A percentile compares a stretch with the other conserved stretches of the same genome.
phyloP scores from a whole-genome alignment of 306 rosid genomes.

The Vicia sativa region DNA sequence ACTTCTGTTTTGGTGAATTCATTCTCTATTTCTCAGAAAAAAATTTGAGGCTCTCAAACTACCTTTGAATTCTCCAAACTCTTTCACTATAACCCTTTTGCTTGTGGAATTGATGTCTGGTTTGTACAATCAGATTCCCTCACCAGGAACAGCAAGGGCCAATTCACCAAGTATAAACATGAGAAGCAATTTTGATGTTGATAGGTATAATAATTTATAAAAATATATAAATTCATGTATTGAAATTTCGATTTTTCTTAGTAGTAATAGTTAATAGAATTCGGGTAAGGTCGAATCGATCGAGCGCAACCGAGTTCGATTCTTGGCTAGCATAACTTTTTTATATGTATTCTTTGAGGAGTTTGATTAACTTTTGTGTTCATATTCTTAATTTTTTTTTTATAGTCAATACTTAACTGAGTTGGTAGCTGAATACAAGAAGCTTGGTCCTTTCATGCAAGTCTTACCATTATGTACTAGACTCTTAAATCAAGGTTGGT shows the following conservation, averaged over 20 bases:
- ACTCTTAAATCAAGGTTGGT: slow-evolving; percentile 62
- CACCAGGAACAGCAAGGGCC: slow-evolving; percentile 57
- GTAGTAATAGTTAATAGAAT: not conserved
- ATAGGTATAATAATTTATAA: slow-evolving; percentile 37
- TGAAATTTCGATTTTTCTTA: slow-evolving; percentile 18
- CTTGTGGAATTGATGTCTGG: slow-evolving; percentile 53
- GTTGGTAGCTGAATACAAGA: slow-evolving; percentile 59
- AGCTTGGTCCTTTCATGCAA: slow-evolving; percentile 62
- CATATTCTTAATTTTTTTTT: slow-evolving; percentile 28
- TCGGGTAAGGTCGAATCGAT: not conserved
- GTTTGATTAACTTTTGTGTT: slow-evolving; percentile 34
- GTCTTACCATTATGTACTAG: slow-evolving; percentile 60
- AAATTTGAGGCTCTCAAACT: slow-evolving; percentile 33
- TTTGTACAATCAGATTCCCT: slow-evolving; percentile 53
- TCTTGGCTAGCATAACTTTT: not conserved
- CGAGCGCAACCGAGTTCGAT: not conserved
- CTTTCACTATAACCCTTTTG: slow-evolving; percentile 12
- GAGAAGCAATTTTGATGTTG: slow-evolving; percentile 55
- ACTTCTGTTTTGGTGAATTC: slow-evolving; percentile 8
- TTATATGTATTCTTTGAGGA: not conserved
- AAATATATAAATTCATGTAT: not conserved
- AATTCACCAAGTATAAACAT: slow-evolving; percentile 55
- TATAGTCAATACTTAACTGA: slow-evolving; percentile 60
- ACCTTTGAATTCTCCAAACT: slow-evolving; percentile 27
- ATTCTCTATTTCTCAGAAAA: slow-evolving; percentile 14